phyloP scores from a whole-genome alignment of 305 asterid genomes.

The Galium porrigens region DNA sequence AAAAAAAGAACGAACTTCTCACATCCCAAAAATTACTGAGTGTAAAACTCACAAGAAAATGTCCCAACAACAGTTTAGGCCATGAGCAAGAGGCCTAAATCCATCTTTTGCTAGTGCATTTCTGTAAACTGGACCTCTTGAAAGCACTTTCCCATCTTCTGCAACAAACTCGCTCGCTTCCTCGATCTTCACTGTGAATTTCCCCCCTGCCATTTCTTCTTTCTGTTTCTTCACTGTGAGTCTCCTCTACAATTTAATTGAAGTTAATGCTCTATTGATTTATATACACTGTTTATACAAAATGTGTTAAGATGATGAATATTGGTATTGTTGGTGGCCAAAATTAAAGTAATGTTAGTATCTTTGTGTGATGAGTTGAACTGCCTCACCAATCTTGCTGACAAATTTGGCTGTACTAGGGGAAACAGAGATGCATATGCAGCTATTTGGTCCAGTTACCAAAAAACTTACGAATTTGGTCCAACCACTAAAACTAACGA shows the following conservation, averaged over 20 bases:
- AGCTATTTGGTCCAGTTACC: too few species aligned
- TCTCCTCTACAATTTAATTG: not conserved
- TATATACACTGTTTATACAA: not conserved
- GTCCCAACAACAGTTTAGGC: conserved; percentile 61
- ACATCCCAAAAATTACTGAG: not conserved
- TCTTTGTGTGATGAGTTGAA: conserved; percentile 1
- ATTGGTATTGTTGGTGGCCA: conserved; percentile 34
- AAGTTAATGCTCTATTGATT: not conserved
- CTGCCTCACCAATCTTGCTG: conserved; percentile 24
- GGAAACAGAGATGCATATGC: conserved; percentile 2
- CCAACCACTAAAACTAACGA: not conserved
- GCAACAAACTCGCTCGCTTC: conserved; percentile 29
- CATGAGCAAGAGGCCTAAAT: conserved; percentile 42
- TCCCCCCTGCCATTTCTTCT: conserved; percentile 22
- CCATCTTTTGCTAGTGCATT: conserved; percentile 47
- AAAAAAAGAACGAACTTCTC: not conserved
- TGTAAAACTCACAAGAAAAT: conserved; percentile 41
- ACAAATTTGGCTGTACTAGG: conserved; percentile 12
- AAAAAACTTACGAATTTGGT: not conserved
- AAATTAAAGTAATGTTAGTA: conserved; percentile 9
- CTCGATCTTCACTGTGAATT: conserved; percentile 44
- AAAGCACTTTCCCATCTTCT: conserved; percentile 36
- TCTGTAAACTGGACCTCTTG: conserved; percentile 59
- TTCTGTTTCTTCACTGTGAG: not conserved
- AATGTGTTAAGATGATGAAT: not conserved